These are phyloP conservation scores for Colletotrichum sp. DNA, from an alignment of 2,329 filamentous ascomycete genomes.

Conservation along the genomic window DNA sequence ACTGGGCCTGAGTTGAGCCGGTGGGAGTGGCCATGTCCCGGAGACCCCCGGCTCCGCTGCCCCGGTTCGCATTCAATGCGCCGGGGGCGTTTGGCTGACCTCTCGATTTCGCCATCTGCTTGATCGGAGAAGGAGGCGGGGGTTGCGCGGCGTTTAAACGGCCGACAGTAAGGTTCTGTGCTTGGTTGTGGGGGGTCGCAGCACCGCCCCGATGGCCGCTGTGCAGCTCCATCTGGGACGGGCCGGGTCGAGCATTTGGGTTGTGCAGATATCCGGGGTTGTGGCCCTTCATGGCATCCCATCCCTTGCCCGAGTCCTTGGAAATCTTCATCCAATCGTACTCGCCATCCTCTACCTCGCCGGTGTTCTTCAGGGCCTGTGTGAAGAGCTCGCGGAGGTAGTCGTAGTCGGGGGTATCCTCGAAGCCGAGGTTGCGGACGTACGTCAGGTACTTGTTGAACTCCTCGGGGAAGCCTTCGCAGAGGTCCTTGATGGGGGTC, in stretches of 20 bases:
- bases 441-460: conserved; percentile 98
- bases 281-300: conserved; percentile 76
- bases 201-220: conserved; percentile 71
- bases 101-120: conserved; percentile 77
- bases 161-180: conserved; percentile 74
- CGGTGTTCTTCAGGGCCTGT: conserved; percentile 90
- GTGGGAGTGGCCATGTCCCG: conserved; percentile 83
- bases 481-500: conserved; percentile 94
- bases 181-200: conserved; percentile 67
- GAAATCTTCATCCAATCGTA: conserved; percentile 99
- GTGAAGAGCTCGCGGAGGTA: conserved; percentile 97
- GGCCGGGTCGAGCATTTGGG: conserved; percentile 77
- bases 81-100: conserved; percentile 79
- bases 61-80: conserved; percentile 76
- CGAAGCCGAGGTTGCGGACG: conserved; percentile 96
- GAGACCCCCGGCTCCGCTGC: conserved; percentile 74
- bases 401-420: conserved; percentile 98
- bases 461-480: conserved; percentile 94
- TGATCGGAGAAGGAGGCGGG: conserved; percentile 85
- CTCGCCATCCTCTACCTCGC: conserved; percentile 95
- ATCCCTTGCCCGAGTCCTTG: conserved; percentile 81
- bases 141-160: conserved; percentile 95
- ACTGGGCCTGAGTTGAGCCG: conserved; percentile 92
- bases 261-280: conserved; percentile 73
- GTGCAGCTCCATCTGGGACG: conserved; percentile 85